Evolutionary conservation across 2,329 filamentous ascomycete species (phyloP), one percentile per base, ranked within the genome.

Genomic region (Colletotrichum costaricense): DNA sequence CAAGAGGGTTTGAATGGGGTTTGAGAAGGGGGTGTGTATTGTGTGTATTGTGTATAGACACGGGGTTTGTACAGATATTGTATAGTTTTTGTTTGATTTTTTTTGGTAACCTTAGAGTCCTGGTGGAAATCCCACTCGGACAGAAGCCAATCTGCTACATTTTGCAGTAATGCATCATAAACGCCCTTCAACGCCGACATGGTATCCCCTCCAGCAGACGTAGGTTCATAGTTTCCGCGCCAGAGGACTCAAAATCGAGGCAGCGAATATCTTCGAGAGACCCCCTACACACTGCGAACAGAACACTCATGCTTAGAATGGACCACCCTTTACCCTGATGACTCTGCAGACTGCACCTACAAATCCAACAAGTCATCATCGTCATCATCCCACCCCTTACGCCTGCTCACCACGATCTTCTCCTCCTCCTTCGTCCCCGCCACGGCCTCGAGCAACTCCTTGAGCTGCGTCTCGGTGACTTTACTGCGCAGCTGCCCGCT

Each of bases 381-480:
- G 78, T 95, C 94, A 80, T 97, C 95, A 85, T 94, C 95, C 80
- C 93, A 94, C 3, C 90, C 94, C 84, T 96, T 97, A 80, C 95
- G 89, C 79, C 95, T 88, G 78, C 88, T 93, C 70, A 98, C 93
- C 46, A 97, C 94, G 82, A 98, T 97, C 86, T 95, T 97, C 81
- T 94, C 91, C 83, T 94, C 90, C 84, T 92, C 89, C 84, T 92
- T 88, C 77, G 91, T 93, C 80, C 98, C 95, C 28, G 94, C 93
- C 73, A 98, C 90, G 19, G 95, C 94, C 75, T 92, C 93, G 76
- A 99, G 85, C 70, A 99, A 88, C 77, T 97, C 95, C 87, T 98
- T 98, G 79, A 99, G 88, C 86, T 98, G 95, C 62, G 93, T 92
- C 84, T 99, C 97, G 1, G 93, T 96, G 59, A 99, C 95, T 82